Evolutionary conservation across 176 grass and related monocot genomes (phyloP).

Genomic region (Melocanna baccifera): DNA sequence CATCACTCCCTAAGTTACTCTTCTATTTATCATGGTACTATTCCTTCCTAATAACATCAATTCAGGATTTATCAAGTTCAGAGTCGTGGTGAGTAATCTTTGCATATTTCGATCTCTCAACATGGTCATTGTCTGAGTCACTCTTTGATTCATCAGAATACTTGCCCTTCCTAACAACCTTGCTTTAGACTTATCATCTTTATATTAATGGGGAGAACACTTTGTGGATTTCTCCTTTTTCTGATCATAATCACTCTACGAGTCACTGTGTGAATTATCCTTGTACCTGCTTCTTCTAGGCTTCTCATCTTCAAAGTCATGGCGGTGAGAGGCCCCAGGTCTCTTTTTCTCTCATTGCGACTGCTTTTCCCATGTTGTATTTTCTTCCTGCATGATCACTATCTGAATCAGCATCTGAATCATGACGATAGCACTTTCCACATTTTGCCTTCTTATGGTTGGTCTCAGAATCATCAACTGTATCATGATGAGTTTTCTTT

Average conservation of each 20-base stretch:
- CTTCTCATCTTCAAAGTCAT: slow-evolving; percentile 40
- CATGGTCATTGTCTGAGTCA: neutral
- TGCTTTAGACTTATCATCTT: slow-evolving; percentile 6
- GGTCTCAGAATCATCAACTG: slow-evolving; percentile 44
- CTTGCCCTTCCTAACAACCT: neutral
- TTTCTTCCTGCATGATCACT: slow-evolving; percentile 42
- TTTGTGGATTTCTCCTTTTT: slow-evolving; percentile 11
- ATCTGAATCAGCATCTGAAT: slow-evolving; percentile 48
- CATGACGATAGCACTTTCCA: slow-evolving; percentile 21
- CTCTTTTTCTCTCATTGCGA: slow-evolving; percentile 26
- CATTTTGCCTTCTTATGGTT: slow-evolving; percentile 34
- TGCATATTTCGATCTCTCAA: neutral
- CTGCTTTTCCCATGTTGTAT: slow-evolving; percentile 18
- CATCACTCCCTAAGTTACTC: slow-evolving; percentile 1
- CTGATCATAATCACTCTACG: neutral
- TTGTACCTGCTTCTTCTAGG: slow-evolving; percentile 26
- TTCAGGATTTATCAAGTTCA: neutral
- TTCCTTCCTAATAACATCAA: slow-evolving; percentile 13
- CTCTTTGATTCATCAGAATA: slow-evolving; percentile 5
- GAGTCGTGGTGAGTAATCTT: neutral
- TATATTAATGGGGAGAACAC: neutral
- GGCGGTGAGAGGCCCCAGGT: neutral
- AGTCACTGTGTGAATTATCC: slow-evolving; percentile 28
- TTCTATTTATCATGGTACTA: neutral
- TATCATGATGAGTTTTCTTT: slow-evolving; percentile 42